Percentiles rank a stretch among this genome's conserved stretches.
Conservation (phyloP, 1,284 basidiomycete genomes). For the Cryptococcus sp. region DNA sequence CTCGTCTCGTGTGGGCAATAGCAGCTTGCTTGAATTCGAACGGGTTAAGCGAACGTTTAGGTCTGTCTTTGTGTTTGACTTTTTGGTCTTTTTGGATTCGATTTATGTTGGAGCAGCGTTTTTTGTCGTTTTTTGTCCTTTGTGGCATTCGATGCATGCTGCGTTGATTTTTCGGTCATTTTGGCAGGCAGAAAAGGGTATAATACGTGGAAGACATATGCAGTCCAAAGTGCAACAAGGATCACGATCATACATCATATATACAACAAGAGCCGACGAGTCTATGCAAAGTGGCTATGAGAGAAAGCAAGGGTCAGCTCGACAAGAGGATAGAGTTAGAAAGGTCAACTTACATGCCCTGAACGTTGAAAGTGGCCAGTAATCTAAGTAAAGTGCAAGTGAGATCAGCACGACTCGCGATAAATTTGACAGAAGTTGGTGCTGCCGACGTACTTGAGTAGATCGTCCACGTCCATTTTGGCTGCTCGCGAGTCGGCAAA, state of each 20-base stretch:
- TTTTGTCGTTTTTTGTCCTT: too few species aligned
- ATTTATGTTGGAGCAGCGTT: too few species aligned
- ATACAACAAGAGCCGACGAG: not conserved
- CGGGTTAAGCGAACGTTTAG: too few species aligned
- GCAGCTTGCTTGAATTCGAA: too few species aligned
- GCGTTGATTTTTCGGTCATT: too few species aligned
- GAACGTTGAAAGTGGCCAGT: conserved; percentile 44
- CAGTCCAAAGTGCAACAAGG: too few species aligned
- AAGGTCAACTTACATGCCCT: conserved; percentile 40
- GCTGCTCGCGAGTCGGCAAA: conserved; percentile 71
- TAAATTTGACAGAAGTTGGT: conserved; percentile 12
- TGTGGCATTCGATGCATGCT: too few species aligned
- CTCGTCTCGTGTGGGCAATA: too few species aligned
- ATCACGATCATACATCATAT: not conserved
- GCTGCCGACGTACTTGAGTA: conserved; percentile 64
- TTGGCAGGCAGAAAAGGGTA: too few species aligned
- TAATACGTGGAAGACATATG: too few species aligned
- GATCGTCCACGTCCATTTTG: conserved; percentile 81
- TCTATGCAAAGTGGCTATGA: conserved; percentile 14
- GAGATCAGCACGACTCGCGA: not conserved
- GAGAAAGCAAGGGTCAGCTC: not conserved
- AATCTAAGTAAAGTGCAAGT: conserved; percentile 20
- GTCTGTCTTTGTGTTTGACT: too few species aligned
- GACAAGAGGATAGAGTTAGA: not conserved
- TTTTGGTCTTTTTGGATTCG: too few species aligned